phyloP scores from a whole-genome alignment of 2,329 filamentous ascomycete species.

The Sporothrix brasiliensis region DNA sequence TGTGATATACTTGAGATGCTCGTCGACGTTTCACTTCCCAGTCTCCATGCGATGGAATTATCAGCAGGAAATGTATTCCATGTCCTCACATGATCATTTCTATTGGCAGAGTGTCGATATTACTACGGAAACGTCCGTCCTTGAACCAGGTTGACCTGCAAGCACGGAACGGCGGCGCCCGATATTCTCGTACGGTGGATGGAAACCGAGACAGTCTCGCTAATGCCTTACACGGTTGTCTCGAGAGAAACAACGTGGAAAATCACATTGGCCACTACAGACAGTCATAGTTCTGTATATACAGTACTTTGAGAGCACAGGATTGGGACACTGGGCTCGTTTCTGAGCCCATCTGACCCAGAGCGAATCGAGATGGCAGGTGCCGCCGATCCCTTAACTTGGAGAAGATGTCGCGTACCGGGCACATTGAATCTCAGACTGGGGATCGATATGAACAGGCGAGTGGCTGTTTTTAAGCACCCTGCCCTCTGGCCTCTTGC shows the following conservation, averaged over 20 bases:
- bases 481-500: neutral
- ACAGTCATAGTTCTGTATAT: neutral
- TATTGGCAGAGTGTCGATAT: too few species aligned
- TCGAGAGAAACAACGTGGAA: neutral
- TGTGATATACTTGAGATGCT: neutral
- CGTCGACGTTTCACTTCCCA: neutral
- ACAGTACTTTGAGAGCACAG: neutral
- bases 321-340: neutral
- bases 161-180: neutral
- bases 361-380: neutral
- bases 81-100: too few species aligned
- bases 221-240: neutral
- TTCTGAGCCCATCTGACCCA: neutral
- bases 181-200: too few species aligned
- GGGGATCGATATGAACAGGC: neutral
- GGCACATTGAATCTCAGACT: neutral
- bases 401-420: neutral
- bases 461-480: neutral
- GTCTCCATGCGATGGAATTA: neutral
- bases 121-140: too few species aligned
- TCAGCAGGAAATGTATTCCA: too few species aligned
- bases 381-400: neutral
- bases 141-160: too few species aligned
- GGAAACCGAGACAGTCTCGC: slow-evolving; percentile 8
- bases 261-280: neutral